phyloP scores from a whole-genome alignment of 768 basidiomycete genomes.

The Auricularia cornea region DNA sequence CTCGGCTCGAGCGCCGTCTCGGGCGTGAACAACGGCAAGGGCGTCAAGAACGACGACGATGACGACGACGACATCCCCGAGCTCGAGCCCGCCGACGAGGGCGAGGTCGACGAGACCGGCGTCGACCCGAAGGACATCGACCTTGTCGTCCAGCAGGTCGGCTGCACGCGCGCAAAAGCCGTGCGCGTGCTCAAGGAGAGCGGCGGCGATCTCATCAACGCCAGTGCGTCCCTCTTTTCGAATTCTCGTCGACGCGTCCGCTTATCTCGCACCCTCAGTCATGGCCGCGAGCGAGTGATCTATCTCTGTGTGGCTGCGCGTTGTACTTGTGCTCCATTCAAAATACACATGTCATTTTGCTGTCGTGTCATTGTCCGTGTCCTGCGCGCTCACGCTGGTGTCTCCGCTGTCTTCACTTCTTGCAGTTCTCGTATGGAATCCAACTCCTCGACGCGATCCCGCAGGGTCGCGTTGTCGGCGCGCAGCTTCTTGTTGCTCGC shows the following conservation, averaged over 20 bases:
- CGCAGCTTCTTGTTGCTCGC: conserved; percentile 43
- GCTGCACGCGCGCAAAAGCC: conserved; percentile 86
- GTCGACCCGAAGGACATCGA: conserved; percentile 93
- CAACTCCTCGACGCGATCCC: conserved; percentile 56
- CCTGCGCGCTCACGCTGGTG: background rate
- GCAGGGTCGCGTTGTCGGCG: conserved; percentile 49
- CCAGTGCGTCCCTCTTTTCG: conserved; percentile 54
- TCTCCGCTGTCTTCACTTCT: background rate
- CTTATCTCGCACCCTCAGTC: conserved; percentile 39
- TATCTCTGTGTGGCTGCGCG: background rate
- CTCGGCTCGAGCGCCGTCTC: conserved; percentile 37
- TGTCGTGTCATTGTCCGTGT: background rate
- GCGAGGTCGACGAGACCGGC: conserved; percentile 74
- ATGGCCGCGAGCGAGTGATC: conserved; percentile 88
- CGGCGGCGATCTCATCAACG: conserved; percentile 92
- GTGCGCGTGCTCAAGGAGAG: conserved; percentile 84
- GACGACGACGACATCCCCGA: conserved; percentile 73
- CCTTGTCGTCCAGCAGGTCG: conserved; percentile 83
- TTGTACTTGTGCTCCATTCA: conserved; percentile 12
- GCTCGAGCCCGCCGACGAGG: conserved; percentile 78
- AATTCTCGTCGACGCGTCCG: background rate
- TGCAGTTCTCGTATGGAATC: conserved; percentile 57
- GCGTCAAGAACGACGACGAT: conserved; percentile 42
- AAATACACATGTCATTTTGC: background rate
- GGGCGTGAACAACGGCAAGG: conserved; percentile 44